These are phyloP conservation scores for Chrysosporium queenslandicum DNA, from an alignment of 2,329 filamentous ascomycete species.

Conservation along the genomic window DNA sequence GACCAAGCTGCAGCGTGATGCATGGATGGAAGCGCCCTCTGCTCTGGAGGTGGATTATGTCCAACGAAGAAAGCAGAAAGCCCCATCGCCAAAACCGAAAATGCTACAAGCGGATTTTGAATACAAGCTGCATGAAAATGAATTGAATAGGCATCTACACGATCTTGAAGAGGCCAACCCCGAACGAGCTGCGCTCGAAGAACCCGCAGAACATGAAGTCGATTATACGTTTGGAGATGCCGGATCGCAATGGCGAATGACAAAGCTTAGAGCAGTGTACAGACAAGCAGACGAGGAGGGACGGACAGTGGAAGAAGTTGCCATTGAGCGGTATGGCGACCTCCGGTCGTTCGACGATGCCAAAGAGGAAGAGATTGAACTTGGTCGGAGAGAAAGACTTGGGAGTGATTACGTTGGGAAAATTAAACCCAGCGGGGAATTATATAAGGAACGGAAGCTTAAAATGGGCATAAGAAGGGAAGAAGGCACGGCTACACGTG, in stretches of 20 bases:
- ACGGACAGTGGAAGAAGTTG: constrained; percentile 68
- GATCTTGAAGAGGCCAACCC: constrained; percentile 48
- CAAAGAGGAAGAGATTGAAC: constrained; percentile 80
- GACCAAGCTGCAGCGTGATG: constrained; percentile 56
- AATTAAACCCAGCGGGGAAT: constrained; percentile 75
- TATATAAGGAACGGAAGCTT: constrained; percentile 66
- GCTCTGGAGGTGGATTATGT: constrained; percentile 72
- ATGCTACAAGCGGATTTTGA: constrained; percentile 50
- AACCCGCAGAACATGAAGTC: constrained; percentile 52
- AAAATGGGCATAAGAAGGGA: constrained; percentile 43
- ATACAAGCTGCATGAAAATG: constrained; percentile 64
- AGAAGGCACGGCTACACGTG: constrained; percentile 24
- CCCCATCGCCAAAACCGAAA: constrained; percentile 32
- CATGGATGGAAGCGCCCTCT: constrained; percentile 89
- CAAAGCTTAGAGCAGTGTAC: constrained; percentile 79
- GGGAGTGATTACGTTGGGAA: constrained; percentile 76
- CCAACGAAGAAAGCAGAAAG: constrained; percentile 50
- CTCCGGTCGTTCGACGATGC: constrained; percentile 83
- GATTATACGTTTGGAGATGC: constrained; percentile 80
- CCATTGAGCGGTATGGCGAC: constrained; percentile 68
- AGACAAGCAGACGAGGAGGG: constrained; percentile 64
- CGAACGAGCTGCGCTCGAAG: constrained; percentile 21
- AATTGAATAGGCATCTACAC: constrained; percentile 65
- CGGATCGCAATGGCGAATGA: constrained; percentile 94
- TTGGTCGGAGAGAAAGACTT: constrained; percentile 73